Evolutionary conservation across 129 eudicot species (phyloP), one percentile per base, ranked within the genome.

Genomic region (Flaveria linearis): DNA sequence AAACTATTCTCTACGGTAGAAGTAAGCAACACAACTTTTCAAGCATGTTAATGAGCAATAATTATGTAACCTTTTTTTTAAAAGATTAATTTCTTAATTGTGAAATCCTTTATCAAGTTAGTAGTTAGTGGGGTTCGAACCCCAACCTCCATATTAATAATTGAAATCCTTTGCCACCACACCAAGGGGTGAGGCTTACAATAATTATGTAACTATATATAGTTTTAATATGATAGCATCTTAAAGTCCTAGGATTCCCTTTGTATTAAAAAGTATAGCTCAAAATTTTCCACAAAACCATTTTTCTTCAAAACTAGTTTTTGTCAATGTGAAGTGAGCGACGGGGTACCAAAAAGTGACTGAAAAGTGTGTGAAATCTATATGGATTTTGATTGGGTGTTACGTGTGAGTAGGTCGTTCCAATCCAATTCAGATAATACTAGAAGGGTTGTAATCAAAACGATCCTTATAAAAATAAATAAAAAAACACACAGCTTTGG

Each of bases 1-100:
- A 36, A 5, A 5, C 41, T 36, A 36, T 36, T 33, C 1, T 33
- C 41, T 36, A 36, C 41, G 41, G 41, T 36, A 36, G 41, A 36
- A 36, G 0, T 61, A 14, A 61, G 58, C 43, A 9, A 62, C 56
- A 33, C 36, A 33, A 52, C 80, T 66, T 76, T 52, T 76, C 41
- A 76, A 53, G 56, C 80, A 67, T 76, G 80, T 51, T 50, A 51
- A 64, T 36, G 28, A 76, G 66, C 28, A 39, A 76, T 52, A 67
- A 52, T 51, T 51, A 66, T 50, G 16, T 2, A 50, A 76, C 12
- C 9, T n/a, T n/a, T n/a, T n/a, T n/a, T n/a, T n/a, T n/a, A n/a
- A n/a, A n/a, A n/a, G n/a, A n/a, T n/a, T n/a, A n/a, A n/a, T n/a
- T n/a, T n/a, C n/a, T n/a, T n/a, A n/a, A n/a, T n/a, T n/a, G n/a